Evolutionary conservation across 2,329 filamentous ascomycete genomes (phyloP), one percentile per base, ranked within the genome.

Genomic region (Fusarium sp.): DNA sequence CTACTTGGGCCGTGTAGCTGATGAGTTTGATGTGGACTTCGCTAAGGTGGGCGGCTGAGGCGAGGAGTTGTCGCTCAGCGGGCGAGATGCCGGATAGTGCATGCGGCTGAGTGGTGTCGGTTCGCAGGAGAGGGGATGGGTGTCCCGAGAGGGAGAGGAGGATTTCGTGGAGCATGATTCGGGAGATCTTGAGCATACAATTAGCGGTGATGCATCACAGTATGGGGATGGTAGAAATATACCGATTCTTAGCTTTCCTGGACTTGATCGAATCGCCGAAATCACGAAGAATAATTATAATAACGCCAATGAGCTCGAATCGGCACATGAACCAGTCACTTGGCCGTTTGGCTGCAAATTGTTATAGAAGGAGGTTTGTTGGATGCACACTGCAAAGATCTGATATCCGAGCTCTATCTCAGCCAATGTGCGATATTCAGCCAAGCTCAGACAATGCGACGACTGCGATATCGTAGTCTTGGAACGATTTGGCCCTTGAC

Each of bases 81-180:
- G 93, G 91, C 47, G 94, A 93, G 77, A 91, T 80, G 77, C 86
- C 78, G 74, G 83, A 79, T 75, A 81, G 75, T 56, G 84, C 78
- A 74, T 82, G 80, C 77, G 82, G 78, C 70, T 82, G 84, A 74
- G 84, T 80, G 75, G 81, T 77, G 74, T 84, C 79, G 74, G 82
- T 78, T 79, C 88, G 87, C 83, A 98, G 92, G 78, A 98, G 88
- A 73, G 94, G 92, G 71, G 95, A 98, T 70, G 93, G 92, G 82
- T 98, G 93, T 73, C 96, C 95, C 76, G 94, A 97, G 81, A 98
- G 90, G 80, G 94, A 95, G 81, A 99, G 91, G 81, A 98, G 90
- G 84, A 99, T 94, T 86, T 99, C 96, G 88, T 98, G 96, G 80
- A 99, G 92, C 96, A 99, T 99, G 73, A 22, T 64, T 54, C 60